These are phyloP conservation scores for Westerdykella aurantiaca DNA, from an alignment of 2,329 filamentous ascomycete genomes.

Conservation along the genomic window DNA sequence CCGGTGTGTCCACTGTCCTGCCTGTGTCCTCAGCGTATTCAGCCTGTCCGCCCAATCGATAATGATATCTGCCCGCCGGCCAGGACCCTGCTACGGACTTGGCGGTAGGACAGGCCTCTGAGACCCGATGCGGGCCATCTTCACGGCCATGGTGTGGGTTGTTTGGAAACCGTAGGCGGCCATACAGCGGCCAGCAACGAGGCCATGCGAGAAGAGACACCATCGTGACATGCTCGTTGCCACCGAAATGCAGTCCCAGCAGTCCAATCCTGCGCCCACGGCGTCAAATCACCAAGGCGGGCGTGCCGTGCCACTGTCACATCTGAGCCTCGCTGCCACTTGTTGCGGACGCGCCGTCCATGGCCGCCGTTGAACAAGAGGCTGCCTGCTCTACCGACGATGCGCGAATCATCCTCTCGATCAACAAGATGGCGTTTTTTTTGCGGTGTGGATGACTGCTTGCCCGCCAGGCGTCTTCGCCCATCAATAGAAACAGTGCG, in stretches of 20 bases:
- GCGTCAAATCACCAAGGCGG: no score
- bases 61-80: constrained; percentile 32
- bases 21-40: constrained; percentile 13
- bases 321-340: neutral
- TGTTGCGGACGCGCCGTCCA: constrained; percentile 18
- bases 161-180: constrained; percentile 32
- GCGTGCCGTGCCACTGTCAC: constrained; percentile 23
- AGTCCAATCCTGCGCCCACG: no score
- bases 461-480: neutral
- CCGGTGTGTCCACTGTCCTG: no score
- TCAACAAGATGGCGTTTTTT: neutral
- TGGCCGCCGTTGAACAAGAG: constrained; percentile 11
- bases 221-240: no score
- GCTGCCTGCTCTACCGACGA: constrained; percentile 5
- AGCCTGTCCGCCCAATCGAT: constrained; percentile 39
- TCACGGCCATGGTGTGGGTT: constrained; percentile 3
- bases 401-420: constrained; percentile 8
- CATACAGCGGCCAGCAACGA: constrained; percentile 17
- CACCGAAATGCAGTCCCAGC: no score
- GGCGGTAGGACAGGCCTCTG: constrained; percentile 13
- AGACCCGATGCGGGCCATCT: constrained; percentile 23
- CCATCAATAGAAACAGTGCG: no score
- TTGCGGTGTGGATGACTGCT: constrained; percentile 5
- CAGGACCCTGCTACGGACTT: constrained; percentile 21
- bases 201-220: constrained; percentile 12